Base-by-base conservation (phyloP, 192 early-diverging fungal species). In the Coemansia furcata region DNA sequence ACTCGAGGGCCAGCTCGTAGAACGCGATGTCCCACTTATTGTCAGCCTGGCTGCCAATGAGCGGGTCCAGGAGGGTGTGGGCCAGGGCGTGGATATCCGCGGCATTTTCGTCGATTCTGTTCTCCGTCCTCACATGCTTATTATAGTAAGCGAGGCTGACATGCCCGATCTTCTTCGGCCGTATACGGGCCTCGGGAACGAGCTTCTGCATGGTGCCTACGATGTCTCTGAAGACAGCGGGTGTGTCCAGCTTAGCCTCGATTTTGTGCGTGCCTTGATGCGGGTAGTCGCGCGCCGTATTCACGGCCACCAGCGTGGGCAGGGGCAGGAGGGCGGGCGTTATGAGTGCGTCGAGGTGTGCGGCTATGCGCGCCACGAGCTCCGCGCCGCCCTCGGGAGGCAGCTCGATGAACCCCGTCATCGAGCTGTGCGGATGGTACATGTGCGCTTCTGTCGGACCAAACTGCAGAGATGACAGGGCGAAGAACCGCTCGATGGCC, bases 381-480 rank as follows among this genome's bases (percentile, higher is more conserved):
- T 47, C 30, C 3, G 29, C n/a, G n/a, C n/a, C n/a, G n/a, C n/a
- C 12, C 4, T 33, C 19, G 12, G 49, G 62, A 6, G 44, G 23
- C 12, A 81, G 17, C 23, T 81, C 78, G 8, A 81, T 81, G 26
- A 81, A 81, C n/a, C 78, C 78, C 2, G 78, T 81, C 73, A 81
- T 76, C 21, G 78, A 81, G 70, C 69, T 70, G 10, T 81, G 78
- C 35, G 78, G 78, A 17, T 81, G 78, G 61, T 81, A 81, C 73
- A 70, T 66, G 64, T 75, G 73, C 0, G 78, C 78, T 58, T 81
- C 78, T 2, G 69, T 81, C 7, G 40, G 67, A 6, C 78, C 78
- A 17, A 69, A 60, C 21, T 37, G 54, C 15, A 30, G 44, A 3
- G 59, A 60, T 1, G 78, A 75, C 23, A 11, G 58, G 2, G 60